Percentiles rank a stretch among this genome's conserved stretches.
phyloP scores from a whole-genome alignment of 2,329 filamentous ascomycete genomes.

The Xylariaceae sp. region DNA sequence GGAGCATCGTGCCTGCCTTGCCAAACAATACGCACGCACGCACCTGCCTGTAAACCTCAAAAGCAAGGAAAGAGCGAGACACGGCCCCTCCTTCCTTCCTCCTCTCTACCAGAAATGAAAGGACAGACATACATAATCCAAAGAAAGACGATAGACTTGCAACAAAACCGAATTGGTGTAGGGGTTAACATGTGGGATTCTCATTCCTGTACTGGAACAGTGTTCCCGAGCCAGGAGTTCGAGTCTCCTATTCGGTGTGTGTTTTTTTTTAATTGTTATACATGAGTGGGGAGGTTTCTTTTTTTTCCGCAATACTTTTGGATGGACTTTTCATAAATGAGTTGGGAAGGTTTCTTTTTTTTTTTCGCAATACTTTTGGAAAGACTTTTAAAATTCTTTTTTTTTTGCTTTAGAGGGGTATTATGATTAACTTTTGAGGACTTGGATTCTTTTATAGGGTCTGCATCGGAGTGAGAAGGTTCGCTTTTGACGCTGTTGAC shows the following conservation, averaged over 20 bases:
- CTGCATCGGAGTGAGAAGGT: too few species aligned
- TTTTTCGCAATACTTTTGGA: too few species aligned
- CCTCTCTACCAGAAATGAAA: background rate
- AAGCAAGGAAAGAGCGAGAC: background rate
- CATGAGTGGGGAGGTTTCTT: background rate
- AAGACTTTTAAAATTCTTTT: too few species aligned
- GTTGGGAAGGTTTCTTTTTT: too few species aligned
- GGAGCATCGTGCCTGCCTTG: too few species aligned
- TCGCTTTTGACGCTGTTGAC: too few species aligned
- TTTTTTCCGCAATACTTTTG: background rate
- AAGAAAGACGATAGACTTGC: background rate
- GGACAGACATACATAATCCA: background rate
- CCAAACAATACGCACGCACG: background rate
- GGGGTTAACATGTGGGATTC: conserved; percentile 18
- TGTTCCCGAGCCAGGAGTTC: conserved; percentile 15
- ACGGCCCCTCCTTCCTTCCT: background rate
- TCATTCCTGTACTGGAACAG: background rate
- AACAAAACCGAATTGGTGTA: conserved; percentile 18
- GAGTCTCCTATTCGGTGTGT: conserved; percentile 19
- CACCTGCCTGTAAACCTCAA: background rate
- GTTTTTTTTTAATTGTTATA: background rate
- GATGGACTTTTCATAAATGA: too few species aligned
- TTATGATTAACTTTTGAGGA: too few species aligned
- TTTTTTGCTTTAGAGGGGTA: too few species aligned
- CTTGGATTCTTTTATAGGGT: too few species aligned